Conservation (phyloP, 2,329 filamentous ascomycete genomes). For the Polychaeton citri region DNA sequence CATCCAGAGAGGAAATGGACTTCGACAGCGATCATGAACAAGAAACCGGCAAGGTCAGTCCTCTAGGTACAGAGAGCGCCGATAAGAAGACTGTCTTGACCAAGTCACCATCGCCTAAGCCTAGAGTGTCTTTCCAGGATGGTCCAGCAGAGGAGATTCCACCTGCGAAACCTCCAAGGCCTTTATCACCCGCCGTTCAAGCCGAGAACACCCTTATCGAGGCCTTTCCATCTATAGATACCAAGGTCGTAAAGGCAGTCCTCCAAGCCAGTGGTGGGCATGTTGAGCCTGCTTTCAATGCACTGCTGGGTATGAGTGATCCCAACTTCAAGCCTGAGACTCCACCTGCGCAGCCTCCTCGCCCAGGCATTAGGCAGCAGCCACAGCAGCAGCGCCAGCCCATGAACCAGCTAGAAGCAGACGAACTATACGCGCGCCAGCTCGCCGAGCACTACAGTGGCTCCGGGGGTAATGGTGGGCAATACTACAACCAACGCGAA, state of each 20-base stretch:
- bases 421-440: constrained; percentile 84
- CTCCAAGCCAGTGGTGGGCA: constrained; percentile 72
- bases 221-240: constrained; percentile 78
- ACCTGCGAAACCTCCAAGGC: constrained; percentile 66
- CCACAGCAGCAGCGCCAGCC: constrained; percentile 31
- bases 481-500: constrained; percentile 21
- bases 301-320: constrained; percentile 57
- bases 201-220: constrained; percentile 82
- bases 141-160: constrained; percentile 44
- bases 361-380: constrained; percentile 44
- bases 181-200: constrained; percentile 67
- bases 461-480: constrained; percentile 14
- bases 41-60: constrained; percentile 39
- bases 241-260: constrained; percentile 71
- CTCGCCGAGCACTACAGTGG: constrained; percentile 74
- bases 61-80: constrained; percentile 23
- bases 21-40: constrained; percentile 42
- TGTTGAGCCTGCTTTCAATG: constrained; percentile 91
- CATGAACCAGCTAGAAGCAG: constrained; percentile 72
- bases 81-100: constrained; percentile 20
- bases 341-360: constrained; percentile 69
- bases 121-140: constrained; percentile 34
- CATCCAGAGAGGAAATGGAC: constrained; percentile 25
- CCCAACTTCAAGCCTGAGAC: constrained; percentile 35
- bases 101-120: constrained; percentile 28